Percentiles rank a stretch among this genome's conserved stretches.
Conservation (phyloP, 2,329 filamentous ascomycete species). For the Fusarium sp. region DNA sequence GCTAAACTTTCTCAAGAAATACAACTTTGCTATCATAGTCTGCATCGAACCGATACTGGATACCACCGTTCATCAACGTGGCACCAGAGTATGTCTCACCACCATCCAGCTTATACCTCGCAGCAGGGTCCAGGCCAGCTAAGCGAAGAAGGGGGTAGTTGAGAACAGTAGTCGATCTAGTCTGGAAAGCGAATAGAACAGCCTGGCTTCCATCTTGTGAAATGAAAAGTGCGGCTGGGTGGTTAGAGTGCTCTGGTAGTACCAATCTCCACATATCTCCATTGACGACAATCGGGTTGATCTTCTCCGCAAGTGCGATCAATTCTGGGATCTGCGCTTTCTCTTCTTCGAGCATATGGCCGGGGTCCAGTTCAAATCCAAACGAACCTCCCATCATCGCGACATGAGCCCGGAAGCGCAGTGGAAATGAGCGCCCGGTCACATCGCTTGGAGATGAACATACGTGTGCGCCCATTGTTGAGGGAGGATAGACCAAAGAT, state of each 20-base stretch:
- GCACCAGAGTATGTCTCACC: conserved; percentile 67
- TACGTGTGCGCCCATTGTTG: conserved; percentile 75
- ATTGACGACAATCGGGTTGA: conserved; percentile 70
- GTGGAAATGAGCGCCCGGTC: conserved; percentile 67
- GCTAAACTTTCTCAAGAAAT: conserved; percentile 61
- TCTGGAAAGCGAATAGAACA: conserved; percentile 73
- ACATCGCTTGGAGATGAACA: conserved; percentile 71
- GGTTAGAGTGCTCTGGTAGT: conserved; percentile 70
- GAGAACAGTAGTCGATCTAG: conserved; percentile 63
- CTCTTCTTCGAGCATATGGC: conserved; percentile 65
- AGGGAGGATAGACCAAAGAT: conserved; percentile 72
- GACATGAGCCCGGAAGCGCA: conserved; percentile 73
- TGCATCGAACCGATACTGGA: conserved; percentile 65
- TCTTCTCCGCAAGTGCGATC: conserved; percentile 65
- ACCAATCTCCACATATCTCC: conserved; percentile 72
- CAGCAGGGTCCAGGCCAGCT: conserved; percentile 67
- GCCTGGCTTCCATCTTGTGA: conserved; percentile 63
- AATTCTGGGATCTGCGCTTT: conserved; percentile 65
- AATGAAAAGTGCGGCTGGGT: conserved; percentile 72
- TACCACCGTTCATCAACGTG: conserved; percentile 72
- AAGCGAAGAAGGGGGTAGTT: conserved; percentile 67
- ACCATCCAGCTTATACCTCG: conserved; percentile 67
- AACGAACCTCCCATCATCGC: conserved; percentile 78
- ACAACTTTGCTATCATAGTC: conserved; percentile 72
- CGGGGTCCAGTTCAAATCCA: conserved; percentile 73